A percentile compares a stretch with the other conserved stretches of the same genome.
phyloP scores from a whole-genome alignment of 257 asterid species.

The Anisodus tanguticus region DNA sequence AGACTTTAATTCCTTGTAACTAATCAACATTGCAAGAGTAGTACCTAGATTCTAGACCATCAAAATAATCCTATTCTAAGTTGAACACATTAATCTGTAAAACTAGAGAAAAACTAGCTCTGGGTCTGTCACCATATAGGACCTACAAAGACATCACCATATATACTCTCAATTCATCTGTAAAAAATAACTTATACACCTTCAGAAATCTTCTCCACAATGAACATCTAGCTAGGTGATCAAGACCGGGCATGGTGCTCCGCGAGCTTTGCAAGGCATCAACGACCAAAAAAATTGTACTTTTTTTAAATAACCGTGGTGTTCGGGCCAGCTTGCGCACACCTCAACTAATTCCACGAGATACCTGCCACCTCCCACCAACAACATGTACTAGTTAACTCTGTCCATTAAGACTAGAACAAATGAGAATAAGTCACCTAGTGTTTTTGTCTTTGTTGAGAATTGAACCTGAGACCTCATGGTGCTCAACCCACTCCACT shows the following conservation, averaged over 20 bases:
- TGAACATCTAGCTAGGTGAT: conserved; percentile 17
- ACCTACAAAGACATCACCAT: background rate
- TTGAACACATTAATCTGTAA: background rate
- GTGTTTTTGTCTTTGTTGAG: no score
- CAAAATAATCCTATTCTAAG: background rate
- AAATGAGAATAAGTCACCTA: no score
- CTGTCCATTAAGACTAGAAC: no score
- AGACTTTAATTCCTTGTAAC: background rate
- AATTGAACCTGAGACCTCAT: no score
- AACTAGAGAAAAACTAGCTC: background rate
- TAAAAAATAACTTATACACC: background rate
- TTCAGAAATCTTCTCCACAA: background rate
- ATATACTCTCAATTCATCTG: background rate
- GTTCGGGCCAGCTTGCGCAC: no score
- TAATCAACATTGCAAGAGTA: background rate
- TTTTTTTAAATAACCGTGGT: no score
- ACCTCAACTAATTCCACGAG: no score
- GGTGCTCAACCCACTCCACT: no score
- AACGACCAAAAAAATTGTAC: conserved; percentile 69
- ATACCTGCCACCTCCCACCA: no score
- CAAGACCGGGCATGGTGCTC: conserved; percentile 48
- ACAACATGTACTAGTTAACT: no score
- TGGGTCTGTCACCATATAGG: background rate
- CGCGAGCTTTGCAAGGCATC: conserved; percentile 84
- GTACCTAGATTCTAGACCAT: no score